These are phyloP conservation scores for Moniliella sp. DNA, from an alignment of 1,284 basidiomycete species.

Conservation along the genomic window DNA sequence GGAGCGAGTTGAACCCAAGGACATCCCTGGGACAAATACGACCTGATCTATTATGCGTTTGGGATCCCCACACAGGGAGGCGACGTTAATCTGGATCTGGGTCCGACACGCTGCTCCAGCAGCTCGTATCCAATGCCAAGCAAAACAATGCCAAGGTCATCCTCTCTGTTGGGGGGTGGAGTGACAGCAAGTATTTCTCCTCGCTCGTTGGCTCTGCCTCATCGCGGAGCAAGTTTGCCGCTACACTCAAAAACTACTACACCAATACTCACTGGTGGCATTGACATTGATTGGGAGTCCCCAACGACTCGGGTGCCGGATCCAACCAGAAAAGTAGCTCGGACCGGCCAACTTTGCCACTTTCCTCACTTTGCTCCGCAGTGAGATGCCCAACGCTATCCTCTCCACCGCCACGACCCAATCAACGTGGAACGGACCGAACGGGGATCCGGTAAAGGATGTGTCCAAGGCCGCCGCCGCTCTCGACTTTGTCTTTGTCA, in stretches of 20 bases:
- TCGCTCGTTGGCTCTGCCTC: slow-evolving; percentile 8
- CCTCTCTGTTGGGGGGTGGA: slow-evolving; percentile 19
- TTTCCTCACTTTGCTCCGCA: slow-evolving; percentile 5
- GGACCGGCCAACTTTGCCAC: slow-evolving; percentile 19
- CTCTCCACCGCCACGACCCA: slow-evolving; percentile 9
- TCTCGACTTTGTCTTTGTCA: slow-evolving; percentile 20
- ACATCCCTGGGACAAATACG: slow-evolving; percentile 7
- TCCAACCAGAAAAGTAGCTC: slow-evolving; percentile 3
- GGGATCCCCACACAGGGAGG: slow-evolving; percentile 10
- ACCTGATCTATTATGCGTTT: slow-evolving; percentile 22
- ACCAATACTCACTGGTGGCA: slow-evolving; percentile 2
- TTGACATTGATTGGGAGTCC: slow-evolving; percentile 5
- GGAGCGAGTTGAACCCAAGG: background rate
- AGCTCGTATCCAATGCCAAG: slow-evolving; percentile 12
- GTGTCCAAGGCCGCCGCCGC: slow-evolving; percentile 10
- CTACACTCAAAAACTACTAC: background rate
- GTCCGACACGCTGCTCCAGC: slow-evolving; percentile 5
- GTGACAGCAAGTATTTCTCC: slow-evolving; percentile 12
- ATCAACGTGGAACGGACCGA: slow-evolving; percentile 7
- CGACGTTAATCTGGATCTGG: slow-evolving; percentile 5
- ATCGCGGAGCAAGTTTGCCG: slow-evolving; percentile 2
- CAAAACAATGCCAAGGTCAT: slow-evolving; percentile 8
- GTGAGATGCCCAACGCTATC: background rate
- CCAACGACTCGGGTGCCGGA: slow-evolving; percentile 1
- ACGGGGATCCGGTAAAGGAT: slow-evolving; percentile 10